These are phyloP conservation scores for Artomyces pyxidatus DNA, from an alignment of 768 basidiomycete genomes.

Conservation along the genomic window DNA sequence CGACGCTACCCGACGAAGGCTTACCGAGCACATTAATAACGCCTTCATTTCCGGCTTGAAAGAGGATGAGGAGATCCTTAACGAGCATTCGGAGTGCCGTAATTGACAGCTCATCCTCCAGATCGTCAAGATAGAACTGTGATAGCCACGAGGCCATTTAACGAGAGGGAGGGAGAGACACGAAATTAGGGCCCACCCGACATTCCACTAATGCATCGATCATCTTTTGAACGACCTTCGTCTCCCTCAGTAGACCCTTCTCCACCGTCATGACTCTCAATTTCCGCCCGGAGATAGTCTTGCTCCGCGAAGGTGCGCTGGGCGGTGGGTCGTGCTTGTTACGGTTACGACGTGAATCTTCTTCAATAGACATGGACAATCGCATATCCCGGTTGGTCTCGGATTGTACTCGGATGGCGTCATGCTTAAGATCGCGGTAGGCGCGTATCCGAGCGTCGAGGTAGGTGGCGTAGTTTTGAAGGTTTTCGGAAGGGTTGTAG, in stretches of 20 bases:
- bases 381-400: constrained; percentile 87
- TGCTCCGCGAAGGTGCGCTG: constrained; percentile 39
- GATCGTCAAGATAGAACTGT: constrained; percentile 89
- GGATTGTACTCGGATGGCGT: constrained; percentile 87
- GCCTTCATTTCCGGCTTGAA: constrained; percentile 95
- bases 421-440: constrained; percentile 88
- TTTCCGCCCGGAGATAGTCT: constrained; percentile 76
- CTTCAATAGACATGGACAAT: constrained; percentile 53
- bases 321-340: constrained; percentile 8
- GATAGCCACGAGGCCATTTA: not conserved
- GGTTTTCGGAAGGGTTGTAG: constrained; percentile 77
- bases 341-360: constrained; percentile 27
- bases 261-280: constrained; percentile 89
- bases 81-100: constrained; percentile 88
- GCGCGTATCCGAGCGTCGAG: constrained; percentile 83
- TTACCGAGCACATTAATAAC: constrained; percentile 74
- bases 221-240: constrained; percentile 82
- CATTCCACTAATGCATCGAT: constrained; percentile 85
- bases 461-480: constrained; percentile 82
- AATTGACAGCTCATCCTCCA: constrained; percentile 87
- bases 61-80: constrained; percentile 91
- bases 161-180: constrained; percentile 1
- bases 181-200: constrained; percentile 49
- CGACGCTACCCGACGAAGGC: constrained; percentile 24
- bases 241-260: constrained; percentile 90